Base-by-base conservation (phyloP, 306 rosid genomes). In the Hippophae rhamnoides region DNA sequence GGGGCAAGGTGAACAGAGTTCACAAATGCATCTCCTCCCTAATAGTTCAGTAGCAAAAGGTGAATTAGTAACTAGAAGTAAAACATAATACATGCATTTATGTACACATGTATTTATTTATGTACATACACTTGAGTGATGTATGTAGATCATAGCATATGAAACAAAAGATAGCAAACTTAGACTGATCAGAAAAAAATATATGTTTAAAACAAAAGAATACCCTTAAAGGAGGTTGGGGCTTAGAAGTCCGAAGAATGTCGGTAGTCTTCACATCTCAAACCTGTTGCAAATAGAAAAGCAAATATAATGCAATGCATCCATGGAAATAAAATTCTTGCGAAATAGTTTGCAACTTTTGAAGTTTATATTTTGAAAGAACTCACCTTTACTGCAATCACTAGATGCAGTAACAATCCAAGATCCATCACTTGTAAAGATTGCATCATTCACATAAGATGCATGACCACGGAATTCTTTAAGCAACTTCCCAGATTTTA, bases 1-100 rank as follows among this genome's bases (percentile, higher is more conserved):
- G 99, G 97, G 82, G 66, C 88, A 68, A 88, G 72, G 75, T 86
- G 96, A 79, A 93, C 97, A 47, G 99, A 93, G 69, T 92, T 92
- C 69, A 92, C 95, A 6, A 96, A 86, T 59, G 99, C 99, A 73
- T 92, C 99, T 46, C 96, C 96, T 60, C 99, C 99, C 98, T 92
- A 61, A 46, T 6, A 64, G 59, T 66, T 41, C 51, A 67, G 66
- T 79, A 57, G 49, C 13, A 71, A 67, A 76, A 73, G 61, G 48
- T 56, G 38, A 27, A 27, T 2, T 27, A 27, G 4, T 2, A 27
- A 27, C 38, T 27, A 27, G 38, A 27, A 27, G 38, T 38, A 13
- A 62, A 42, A 50, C 27, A 7, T 38, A 13, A 12, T 13, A 41
- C 13, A 0, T 12, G 3, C n/a, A 54, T 13, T 2, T 6, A 18